phyloP scores from a whole-genome alignment of 805 yeast species.

The Lipomyces yamadae region DNA sequence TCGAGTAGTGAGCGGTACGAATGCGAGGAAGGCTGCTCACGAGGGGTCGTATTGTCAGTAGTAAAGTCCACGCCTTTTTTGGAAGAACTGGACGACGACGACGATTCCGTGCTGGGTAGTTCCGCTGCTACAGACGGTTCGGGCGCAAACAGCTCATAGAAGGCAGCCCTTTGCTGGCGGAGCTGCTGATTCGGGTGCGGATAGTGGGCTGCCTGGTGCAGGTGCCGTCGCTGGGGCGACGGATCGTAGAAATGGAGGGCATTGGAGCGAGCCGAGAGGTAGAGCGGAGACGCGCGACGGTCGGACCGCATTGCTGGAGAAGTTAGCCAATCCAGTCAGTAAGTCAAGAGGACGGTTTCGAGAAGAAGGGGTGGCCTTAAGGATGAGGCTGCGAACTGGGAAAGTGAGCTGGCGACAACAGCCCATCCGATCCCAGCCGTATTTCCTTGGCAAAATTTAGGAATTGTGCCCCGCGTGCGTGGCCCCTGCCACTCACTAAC shows the following conservation, averaged over 20 bases:
- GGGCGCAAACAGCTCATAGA: conserved; percentile 33
- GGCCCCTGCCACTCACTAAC: no score
- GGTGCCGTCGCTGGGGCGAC: conserved; percentile 35
- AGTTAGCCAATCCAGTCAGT: neutral
- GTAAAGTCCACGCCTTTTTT: conserved; percentile 7
- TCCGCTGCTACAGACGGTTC: conserved; percentile 26
- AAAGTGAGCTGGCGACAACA: no score
- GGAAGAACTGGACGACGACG: conserved; percentile 16
- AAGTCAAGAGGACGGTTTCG: neutral
- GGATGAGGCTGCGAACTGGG: no score
- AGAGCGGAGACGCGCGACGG: conserved; percentile 36
- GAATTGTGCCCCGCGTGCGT: no score
- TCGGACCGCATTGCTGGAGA: conserved; percentile 24
- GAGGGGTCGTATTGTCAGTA: neutral
- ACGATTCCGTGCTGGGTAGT: conserved; percentile 20
- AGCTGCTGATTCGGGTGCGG: conserved; percentile 18
- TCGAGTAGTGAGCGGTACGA: conserved; percentile 31
- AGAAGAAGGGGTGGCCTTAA: neutral
- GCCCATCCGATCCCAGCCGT: no score
- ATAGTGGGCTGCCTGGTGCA: conserved; percentile 26
- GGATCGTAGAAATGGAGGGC: conserved; percentile 39
- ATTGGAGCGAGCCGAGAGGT: conserved; percentile 39
- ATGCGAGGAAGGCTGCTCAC: conserved; percentile 10
- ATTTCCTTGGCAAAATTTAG: no score
- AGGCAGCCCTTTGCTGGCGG: conserved; percentile 20